phyloP scores from a whole-genome alignment of 2,329 filamentous ascomycete species.

The Nannizziopsis barbatae region DNA sequence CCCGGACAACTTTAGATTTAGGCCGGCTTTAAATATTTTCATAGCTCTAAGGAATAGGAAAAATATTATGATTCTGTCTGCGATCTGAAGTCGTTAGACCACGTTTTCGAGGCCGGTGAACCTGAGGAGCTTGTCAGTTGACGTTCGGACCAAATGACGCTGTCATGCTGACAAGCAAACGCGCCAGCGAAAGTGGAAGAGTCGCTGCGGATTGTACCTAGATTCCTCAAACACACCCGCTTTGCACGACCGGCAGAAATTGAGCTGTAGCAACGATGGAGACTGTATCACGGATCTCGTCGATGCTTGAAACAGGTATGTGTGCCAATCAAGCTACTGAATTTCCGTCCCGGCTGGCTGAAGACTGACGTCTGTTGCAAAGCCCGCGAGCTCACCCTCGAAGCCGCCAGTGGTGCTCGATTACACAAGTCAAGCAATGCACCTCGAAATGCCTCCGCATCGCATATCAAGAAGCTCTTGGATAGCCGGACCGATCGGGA shows the following conservation, averaged over 20 bases:
- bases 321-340: background rate
- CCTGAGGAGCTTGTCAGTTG: too few relatives aligned
- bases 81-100: too few relatives aligned
- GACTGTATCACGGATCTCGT: conserved; percentile 87
- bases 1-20: background rate
- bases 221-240: background rate
- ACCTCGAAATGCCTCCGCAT: conserved; percentile 57
- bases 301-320: conserved; percentile 83
- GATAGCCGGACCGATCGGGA: conserved; percentile 91
- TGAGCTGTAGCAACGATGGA: conserved; percentile 53
- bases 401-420: conserved; percentile 61
- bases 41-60: too few relatives aligned
- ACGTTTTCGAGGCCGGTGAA: too few relatives aligned
- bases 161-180: conserved; percentile 5
- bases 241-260: background rate
- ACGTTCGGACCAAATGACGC: background rate
- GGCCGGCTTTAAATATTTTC: background rate
- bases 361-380: conserved; percentile 16
- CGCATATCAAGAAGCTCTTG: conserved; percentile 85
- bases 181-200: background rate
- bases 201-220: background rate
- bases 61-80: too few relatives aligned
- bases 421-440: conserved; percentile 45
- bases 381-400: conserved; percentile 95
- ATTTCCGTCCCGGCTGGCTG: background rate